Evolutionary conservation across 1,139 yeast genomes (phyloP), one percentile per base, ranked within the genome.

Genomic region (Dujonia santamariae): DNA sequence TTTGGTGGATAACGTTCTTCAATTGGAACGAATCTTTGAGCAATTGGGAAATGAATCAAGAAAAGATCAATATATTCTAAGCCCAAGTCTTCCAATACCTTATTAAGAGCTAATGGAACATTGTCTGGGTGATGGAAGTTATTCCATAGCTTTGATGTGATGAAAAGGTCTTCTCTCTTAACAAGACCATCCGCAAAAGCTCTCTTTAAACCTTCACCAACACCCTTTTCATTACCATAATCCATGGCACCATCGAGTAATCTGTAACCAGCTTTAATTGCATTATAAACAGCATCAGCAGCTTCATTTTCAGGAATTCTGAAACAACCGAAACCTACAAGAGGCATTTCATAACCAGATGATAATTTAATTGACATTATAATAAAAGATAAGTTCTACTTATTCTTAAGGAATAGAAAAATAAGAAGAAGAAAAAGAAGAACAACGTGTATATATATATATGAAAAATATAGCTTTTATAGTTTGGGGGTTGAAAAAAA

Each of bases 101-200:
- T 78, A 44, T 78, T 63, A 47, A 84, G 61, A 13, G 87, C 87
- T 37, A 53, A 45, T 43, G 66, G 74, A 37, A 77, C 82, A 46
- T 74, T 56, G 45, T 77, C 70, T 25, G 80, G 80, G 61, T 78
- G 80, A 56, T 85, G 95, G 71, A 56, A 82, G 46, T 63, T 68
- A 70, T 85, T 85, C 94, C 95, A 85, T 50, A 84, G 67, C 63
- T 86, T 86, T 37, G 95, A 82, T 31, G 85, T 83, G 46, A 85
- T 67, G 56, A 79, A 78, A 45, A 86, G 61, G 31, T 85, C 94
- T 41, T 80, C 81, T 60, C 96, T 73, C 38, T 69, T 67, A 37
- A 80, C 88, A 26, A 82, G 40, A 3, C 86, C 86, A 34, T 82
- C 88, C 30, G 63, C 71, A 45, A 83, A 63, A 35, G 90, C 90